These are phyloP conservation scores for Lagenaria siceraria DNA, from an alignment of 306 rosid genomes.

Conservation along the genomic window DNA sequence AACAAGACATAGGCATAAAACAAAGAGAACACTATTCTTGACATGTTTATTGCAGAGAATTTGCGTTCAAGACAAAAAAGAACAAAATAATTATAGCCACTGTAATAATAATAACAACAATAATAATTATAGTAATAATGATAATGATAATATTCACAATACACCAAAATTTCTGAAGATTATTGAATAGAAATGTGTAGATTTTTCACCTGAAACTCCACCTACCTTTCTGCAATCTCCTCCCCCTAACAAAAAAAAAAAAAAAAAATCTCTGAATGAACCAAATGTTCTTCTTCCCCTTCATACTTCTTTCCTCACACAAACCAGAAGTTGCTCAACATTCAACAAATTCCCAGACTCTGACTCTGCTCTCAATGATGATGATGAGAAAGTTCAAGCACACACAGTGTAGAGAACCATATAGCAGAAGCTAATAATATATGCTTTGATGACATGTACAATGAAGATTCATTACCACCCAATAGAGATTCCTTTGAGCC, in stretches of 20 bases:
- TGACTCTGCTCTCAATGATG: neutral
- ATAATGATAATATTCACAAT: conserved; percentile 7
- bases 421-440: conserved; percentile 4
- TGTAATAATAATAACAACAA: neutral
- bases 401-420: conserved; percentile 1
- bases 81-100: conserved; percentile 2
- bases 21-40: conserved; percentile 5
- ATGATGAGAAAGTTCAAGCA: conserved; percentile 2
- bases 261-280: neutral
- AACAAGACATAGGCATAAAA: neutral
- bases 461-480: conserved; percentile 1
- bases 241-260: neutral
- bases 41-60: neutral
- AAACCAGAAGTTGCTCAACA: conserved; percentile 6
- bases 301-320: neutral
- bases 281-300: neutral
- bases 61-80: neutral
- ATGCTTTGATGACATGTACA: conserved; percentile 6
- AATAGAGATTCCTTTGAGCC: neutral
- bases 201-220: conserved; percentile 10
- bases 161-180: conserved; percentile 8
- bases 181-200: conserved; percentile 10
- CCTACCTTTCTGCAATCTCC: neutral
- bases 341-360: neutral
- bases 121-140: neutral